Percentiles rank a stretch among this genome's conserved stretches.
Evolutionary conservation across 2,329 filamentous ascomycete species (phyloP).

Genomic region (Lizonia empirigonia): DNA sequence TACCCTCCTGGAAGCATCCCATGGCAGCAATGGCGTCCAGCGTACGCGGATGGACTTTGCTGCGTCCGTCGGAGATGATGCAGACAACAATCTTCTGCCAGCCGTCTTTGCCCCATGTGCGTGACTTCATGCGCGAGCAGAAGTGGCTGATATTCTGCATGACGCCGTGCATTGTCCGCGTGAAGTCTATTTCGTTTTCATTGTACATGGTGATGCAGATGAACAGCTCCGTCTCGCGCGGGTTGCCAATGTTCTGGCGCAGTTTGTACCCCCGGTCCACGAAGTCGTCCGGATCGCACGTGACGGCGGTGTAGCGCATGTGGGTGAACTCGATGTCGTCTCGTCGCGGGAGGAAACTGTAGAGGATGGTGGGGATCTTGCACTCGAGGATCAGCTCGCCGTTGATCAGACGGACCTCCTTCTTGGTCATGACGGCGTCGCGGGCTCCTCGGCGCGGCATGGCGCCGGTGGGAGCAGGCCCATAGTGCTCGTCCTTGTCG

Average conservation of each 20-base stretch:
- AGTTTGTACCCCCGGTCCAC: conserved; percentile 87
- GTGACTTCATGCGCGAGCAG: conserved; percentile 86
- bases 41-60: conserved; percentile 91
- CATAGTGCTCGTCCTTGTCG: conserved; percentile 78
- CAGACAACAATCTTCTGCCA: conserved; percentile 99
- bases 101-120: conserved; percentile 94
- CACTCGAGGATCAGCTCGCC: conserved; percentile 97
- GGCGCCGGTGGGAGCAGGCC: conserved; percentile 81
- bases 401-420: conserved; percentile 95
- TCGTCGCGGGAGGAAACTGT: conserved; percentile 91
- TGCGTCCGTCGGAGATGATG: conserved; percentile 91
- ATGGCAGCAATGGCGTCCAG: conserved; percentile 94
- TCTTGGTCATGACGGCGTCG: conserved; percentile 84
- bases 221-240: conserved; percentile 91
- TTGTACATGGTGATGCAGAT: conserved; percentile 99
- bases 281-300: conserved; percentile 95
- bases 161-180: conserved; percentile 96
- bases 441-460: conserved; percentile 88
- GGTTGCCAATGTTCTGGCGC: conserved; percentile 86
- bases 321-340: conserved; percentile 97
- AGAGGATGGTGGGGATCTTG: conserved; percentile 97
- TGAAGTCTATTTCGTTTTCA: conserved; percentile 95
- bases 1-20: conserved; percentile 97
- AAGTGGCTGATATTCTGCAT: conserved; percentile 99
- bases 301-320: conserved; percentile 99